Evolutionary conservation across 2,329 filamentous ascomycete species (phyloP).

Genomic region (Ascochyta clinopodiicola): DNA sequence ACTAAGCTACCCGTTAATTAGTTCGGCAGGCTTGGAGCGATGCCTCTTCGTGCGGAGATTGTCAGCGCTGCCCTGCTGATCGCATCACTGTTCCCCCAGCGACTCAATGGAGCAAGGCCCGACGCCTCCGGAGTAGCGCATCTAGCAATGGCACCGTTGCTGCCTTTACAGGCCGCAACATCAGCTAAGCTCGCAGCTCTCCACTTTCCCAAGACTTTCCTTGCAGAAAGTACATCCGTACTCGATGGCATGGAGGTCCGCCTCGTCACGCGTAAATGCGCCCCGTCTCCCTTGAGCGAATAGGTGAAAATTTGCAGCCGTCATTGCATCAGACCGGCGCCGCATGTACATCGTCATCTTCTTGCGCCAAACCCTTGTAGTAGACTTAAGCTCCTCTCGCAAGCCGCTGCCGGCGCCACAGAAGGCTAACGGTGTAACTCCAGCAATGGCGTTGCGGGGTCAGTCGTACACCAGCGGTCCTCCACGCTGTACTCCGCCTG

Average conservation of each 20-base stretch:
- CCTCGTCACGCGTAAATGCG: slow-evolving; percentile 3
- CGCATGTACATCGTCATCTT: slow-evolving; percentile 38
- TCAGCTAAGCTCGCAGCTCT: slow-evolving; percentile 9
- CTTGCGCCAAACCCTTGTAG: slow-evolving; percentile 23
- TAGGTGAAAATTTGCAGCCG: slow-evolving; percentile 4
- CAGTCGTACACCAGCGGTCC: slow-evolving; percentile 28
- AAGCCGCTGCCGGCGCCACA: slow-evolving; percentile 39
- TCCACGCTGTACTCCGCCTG: slow-evolving; percentile 21
- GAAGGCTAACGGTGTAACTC: slow-evolving; percentile 17
- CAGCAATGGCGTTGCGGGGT: slow-evolving; percentile 35
- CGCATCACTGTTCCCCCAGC: slow-evolving; percentile 23
- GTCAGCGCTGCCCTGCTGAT: slow-evolving; percentile 30
- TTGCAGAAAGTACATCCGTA: slow-evolving; percentile 12
- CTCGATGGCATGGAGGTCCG: slow-evolving; percentile 4
- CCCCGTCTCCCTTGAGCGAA: slow-evolving; percentile 20
- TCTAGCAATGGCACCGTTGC: slow-evolving; percentile 4
- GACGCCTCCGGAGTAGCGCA: slow-evolving; percentile 21
- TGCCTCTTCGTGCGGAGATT: slow-evolving; percentile 23
- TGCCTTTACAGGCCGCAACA: slow-evolving; percentile 10
- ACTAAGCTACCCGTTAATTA: slow-evolving; percentile 24
- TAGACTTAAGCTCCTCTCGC: slow-evolving; percentile 38
- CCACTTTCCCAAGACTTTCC: slow-evolving; percentile 12
- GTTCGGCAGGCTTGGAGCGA: slow-evolving; percentile 20
- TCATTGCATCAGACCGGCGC: slow-evolving; percentile 9
- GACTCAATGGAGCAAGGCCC: slow-evolving; percentile 25